A percentile compares a stretch with the other conserved stretches of the same genome.
These are phyloP conservation scores for Boletus reticuloceps DNA, from an alignment of 768 basidiomycete species.

Conservation along the genomic window DNA sequence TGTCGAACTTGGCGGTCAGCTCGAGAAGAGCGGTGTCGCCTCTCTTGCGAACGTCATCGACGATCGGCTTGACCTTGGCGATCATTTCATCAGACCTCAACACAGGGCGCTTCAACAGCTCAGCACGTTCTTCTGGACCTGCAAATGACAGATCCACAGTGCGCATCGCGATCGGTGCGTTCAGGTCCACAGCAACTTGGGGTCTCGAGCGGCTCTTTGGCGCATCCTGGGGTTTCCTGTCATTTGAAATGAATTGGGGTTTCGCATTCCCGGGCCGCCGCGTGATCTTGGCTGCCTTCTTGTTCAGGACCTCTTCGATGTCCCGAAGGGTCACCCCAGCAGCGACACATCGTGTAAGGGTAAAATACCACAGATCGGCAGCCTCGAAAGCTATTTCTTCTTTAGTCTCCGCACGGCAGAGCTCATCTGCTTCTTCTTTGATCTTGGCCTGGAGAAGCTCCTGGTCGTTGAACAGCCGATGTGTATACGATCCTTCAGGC, in stretches of 20 bases:
- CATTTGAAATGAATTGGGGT: slow-evolving; percentile 56
- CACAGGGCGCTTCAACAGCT: slow-evolving; percentile 84
- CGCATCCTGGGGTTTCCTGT: slow-evolving; percentile 21
- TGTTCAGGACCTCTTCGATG: slow-evolving; percentile 79
- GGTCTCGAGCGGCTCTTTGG: slow-evolving; percentile 29
- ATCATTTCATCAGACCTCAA: slow-evolving; percentile 66
- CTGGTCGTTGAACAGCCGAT: slow-evolving; percentile 77
- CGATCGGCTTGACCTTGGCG: slow-evolving; percentile 89
- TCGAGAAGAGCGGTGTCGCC: slow-evolving; percentile 88
- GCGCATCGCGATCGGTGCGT: slow-evolving; percentile 72
- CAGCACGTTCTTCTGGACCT: slow-evolving; percentile 52
- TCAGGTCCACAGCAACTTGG: slow-evolving; percentile 22
- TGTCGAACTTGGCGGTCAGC: slow-evolving; percentile 93
- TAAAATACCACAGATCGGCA: slow-evolving; percentile 93
- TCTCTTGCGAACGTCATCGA: slow-evolving; percentile 75
- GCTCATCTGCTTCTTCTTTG: slow-evolving; percentile 97
- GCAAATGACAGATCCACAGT: slow-evolving; percentile 56
- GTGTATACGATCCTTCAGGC: slow-evolving; percentile 91
- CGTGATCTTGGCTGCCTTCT: slow-evolving; percentile 82
- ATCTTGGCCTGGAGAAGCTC: slow-evolving; percentile 89
- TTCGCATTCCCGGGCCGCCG: slow-evolving; percentile 92
- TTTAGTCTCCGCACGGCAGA: slow-evolving; percentile 76
- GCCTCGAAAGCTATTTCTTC: slow-evolving; percentile 93
- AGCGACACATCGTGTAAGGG: slow-evolving; percentile 78
- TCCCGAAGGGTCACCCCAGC: slow-evolving; percentile 81